phyloP scores from a whole-genome alignment of 2,329 filamentous ascomycete genomes.

The Venturia nashicola region DNA sequence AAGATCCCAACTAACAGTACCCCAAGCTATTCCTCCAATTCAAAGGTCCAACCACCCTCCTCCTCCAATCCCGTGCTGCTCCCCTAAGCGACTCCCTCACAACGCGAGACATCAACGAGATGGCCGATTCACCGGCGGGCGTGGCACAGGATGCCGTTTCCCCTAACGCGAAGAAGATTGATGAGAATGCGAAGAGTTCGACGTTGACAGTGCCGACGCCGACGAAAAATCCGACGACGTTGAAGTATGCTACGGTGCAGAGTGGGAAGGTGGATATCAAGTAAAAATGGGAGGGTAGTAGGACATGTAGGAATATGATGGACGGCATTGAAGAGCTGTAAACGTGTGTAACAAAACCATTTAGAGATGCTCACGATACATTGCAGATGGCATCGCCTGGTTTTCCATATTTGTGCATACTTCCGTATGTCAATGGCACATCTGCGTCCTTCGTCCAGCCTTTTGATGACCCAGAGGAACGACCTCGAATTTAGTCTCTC shows the following conservation, averaged over 20 bases:
- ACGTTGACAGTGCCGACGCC: not conserved
- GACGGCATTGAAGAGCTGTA: not conserved
- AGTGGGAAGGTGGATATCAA: conserved; percentile 9
- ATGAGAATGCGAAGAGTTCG: not conserved
- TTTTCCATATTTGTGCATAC: no score
- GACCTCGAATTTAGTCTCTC: no score
- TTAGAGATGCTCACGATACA: not conserved
- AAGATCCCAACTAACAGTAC: not conserved
- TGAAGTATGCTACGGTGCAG: conserved; percentile 7
- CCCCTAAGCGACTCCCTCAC: conserved; percentile 68
- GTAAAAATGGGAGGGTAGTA: not conserved
- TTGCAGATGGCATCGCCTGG: not conserved
- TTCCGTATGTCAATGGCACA: no score
- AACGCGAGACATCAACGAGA: conserved; percentile 72
- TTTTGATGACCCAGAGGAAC: no score
- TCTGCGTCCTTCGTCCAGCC: no score
- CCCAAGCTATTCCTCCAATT: conserved; percentile 72
- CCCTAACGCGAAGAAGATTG: not conserved
- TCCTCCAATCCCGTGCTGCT: conserved; percentile 79
- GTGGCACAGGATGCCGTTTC: conserved; percentile 44
- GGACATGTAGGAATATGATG: not conserved
- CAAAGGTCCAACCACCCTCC: conserved; percentile 69
- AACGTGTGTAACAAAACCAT: not conserved
- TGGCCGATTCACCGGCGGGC: conserved; percentile 71
- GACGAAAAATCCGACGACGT: conserved; percentile 1